Evolutionary conservation across 805 yeast genomes (phyloP), one percentile per base, ranked within the genome.

Genomic region (Blastobotrys mokoenaii): DNA sequence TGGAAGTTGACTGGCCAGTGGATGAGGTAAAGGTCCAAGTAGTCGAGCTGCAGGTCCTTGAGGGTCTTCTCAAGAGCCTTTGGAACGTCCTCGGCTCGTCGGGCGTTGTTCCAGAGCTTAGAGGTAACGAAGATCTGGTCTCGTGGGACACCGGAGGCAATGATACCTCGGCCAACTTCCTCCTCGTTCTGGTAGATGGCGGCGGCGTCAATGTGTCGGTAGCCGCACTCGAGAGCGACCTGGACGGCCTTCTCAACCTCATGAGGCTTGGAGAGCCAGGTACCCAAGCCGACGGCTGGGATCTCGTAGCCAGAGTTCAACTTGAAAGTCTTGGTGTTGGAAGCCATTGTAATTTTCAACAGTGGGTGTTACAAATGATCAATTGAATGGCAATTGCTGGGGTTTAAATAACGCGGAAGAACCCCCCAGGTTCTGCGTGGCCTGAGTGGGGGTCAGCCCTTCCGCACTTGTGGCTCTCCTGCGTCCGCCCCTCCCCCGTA

Each of bases 121-220:
- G 73, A 65, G 42, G 74, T 70, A 48, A 62, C 60, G 53, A 66
- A 71, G 17, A 71, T 50, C 46, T 71, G 69, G 29, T 56, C 57
- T 40, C 76, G 58, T 45, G 80, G 76, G 15, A 82, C 67, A 11
- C 82, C 83, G 38, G 80, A 65, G 42, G 75, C 81, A 51, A 59
- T 62, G 48, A 79, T 68, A 20, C 78, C 86, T 39, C 66, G 66
- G 14, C 76, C 77, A n/a, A 72, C 73, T 54, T 74, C 79, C 14
- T 56, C 58, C 56, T 80, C 80, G 59, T 80, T 82, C 3, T 62
- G 56, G 65, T 81, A 82, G 33, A 56, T 59, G 31, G 66, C 73
- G 37, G 87, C 88, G 31, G 74, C 65, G 58, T 82, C 87, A 45
- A 82, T 65, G 58, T 79, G 84, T 51, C 83, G 69, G 60, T 77